Conservation (phyloP, 352 stramenopile genomes). For the Pythium chondricola region DNA sequence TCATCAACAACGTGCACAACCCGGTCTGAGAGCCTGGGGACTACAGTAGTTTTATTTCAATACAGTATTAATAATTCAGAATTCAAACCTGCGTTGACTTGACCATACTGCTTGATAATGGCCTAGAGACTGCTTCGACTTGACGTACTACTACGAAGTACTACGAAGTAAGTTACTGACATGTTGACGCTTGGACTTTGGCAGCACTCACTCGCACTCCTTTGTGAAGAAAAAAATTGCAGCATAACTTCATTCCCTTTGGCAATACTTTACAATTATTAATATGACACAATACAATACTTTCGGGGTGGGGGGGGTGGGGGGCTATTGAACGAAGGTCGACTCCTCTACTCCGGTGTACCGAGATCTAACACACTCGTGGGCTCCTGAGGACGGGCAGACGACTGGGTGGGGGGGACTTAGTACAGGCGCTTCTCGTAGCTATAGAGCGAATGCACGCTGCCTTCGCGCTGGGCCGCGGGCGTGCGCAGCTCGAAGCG, state of each 20-base stretch:
- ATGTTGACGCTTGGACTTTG: too few species aligned
- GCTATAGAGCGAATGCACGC: conserved; percentile 97
- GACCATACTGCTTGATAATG: too few species aligned
- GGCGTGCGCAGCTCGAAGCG: conserved; percentile 98
- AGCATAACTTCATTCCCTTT: conserved; percentile 20
- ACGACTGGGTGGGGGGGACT: neutral
- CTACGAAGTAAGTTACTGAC: too few species aligned
- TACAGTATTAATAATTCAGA: too few species aligned
- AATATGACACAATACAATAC: conserved; percentile 17
- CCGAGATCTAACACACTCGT: neutral
- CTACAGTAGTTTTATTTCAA: too few species aligned
- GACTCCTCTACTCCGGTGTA: too few species aligned
- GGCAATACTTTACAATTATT: too few species aligned
- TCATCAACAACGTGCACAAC: conserved; percentile 26
- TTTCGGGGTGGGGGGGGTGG: conserved; percentile 1
- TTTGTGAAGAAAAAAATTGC: conserved; percentile 19
- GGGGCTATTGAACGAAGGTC: too few species aligned
- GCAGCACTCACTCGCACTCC: too few species aligned
- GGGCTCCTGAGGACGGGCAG: neutral
- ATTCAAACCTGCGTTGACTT: too few species aligned
- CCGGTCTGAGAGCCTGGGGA: neutral
- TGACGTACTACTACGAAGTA: too few species aligned
- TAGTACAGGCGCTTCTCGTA: conserved; percentile 93
- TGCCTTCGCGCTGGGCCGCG: conserved; percentile 98
- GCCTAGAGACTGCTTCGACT: too few species aligned